Evolutionary conservation across 2,329 filamentous ascomycete species (phyloP).

Genomic region (Knufia fluminis): DNA sequence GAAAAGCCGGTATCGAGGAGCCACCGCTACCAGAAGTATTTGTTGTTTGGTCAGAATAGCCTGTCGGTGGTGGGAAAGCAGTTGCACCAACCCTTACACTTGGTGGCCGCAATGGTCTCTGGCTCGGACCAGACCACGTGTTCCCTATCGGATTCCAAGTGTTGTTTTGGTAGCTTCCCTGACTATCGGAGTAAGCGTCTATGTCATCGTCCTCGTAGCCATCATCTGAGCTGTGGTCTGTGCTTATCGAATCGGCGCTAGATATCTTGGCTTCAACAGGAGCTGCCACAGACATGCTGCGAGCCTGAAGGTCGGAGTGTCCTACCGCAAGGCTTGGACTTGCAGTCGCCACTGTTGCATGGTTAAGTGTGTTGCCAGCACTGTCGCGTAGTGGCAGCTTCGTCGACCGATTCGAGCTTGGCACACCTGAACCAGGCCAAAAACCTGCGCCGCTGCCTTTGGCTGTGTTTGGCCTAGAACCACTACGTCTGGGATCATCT

Average conservation of each 20-base stretch:
- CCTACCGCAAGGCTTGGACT: slow-evolving; percentile 35
- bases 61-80: slow-evolving; percentile 25
- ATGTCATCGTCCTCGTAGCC: slow-evolving; percentile 22
- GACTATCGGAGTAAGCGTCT: slow-evolving; percentile 24
- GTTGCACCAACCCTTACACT: slow-evolving; percentile 36
- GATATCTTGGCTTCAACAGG: slow-evolving; percentile 37
- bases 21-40: slow-evolving; percentile 11
- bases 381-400: slow-evolving; percentile 26
- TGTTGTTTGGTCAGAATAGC: slow-evolving; percentile 12
- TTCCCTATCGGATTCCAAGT: slow-evolving; percentile 23
- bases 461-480: slow-evolving; percentile 5
- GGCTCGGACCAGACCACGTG: slow-evolving; percentile 21
- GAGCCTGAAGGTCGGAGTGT: slow-evolving; percentile 23
- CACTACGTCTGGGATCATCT: slow-evolving; percentile 3
- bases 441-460: slow-evolving; percentile 26
- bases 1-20: slow-evolving; percentile 21
- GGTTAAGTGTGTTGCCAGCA: slow-evolving; percentile 28
- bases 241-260: slow-evolving; percentile 33
- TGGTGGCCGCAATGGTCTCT: slow-evolving; percentile 27
- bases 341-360: slow-evolving; percentile 33
- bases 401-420: slow-evolving; percentile 30
- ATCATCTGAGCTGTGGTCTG: slow-evolving; percentile 28
- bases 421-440: slow-evolving; percentile 31
- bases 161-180: slow-evolving; percentile 23
- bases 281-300: slow-evolving; percentile 29